A percentile compares a stretch with the other conserved stretches of the same genome.
Evolutionary conservation across 768 basidiomycete genomes (phyloP).

Genomic region (Gymnopilus junonius): DNA sequence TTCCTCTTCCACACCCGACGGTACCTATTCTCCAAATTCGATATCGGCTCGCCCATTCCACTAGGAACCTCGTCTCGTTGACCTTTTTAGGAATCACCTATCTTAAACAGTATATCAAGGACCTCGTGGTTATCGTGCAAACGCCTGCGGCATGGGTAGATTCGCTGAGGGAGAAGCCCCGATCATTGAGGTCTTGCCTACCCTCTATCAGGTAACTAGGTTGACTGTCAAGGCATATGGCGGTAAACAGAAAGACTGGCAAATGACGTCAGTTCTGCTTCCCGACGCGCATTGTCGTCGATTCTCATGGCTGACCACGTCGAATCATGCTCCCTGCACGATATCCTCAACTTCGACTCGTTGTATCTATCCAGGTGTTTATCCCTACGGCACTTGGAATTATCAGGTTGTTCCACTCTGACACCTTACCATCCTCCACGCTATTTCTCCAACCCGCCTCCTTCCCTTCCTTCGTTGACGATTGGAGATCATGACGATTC

Average conservation of each 20-base stretch:
- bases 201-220: background rate
- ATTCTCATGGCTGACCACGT: background rate
- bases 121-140: background rate
- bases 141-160: background rate
- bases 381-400: conserved; percentile 1
- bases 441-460: background rate
- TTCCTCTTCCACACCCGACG: conserved; percentile 10
- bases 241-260: conserved; percentile 1
- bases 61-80: background rate
- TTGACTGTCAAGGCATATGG: conserved; percentile 10
- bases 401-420: conserved; percentile 8
- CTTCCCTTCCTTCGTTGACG: conserved; percentile 4
- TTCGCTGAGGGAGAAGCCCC: background rate
- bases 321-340: conserved; percentile 1
- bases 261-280: background rate
- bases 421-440: background rate
- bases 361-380: background rate
- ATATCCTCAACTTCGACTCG: conserved; percentile 15
- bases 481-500: background rate
- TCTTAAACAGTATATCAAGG: conserved; percentile 1
- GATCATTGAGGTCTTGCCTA: conserved; percentile 2
- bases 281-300: background rate
- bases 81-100: conserved; percentile 7
- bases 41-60: background rate
- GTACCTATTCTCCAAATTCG: conserved; percentile 11